Percentiles rank a stretch among this genome's conserved stretches.
Conservation (phyloP, 23 red algal species). For the Porphyridium purpureum region DNA sequence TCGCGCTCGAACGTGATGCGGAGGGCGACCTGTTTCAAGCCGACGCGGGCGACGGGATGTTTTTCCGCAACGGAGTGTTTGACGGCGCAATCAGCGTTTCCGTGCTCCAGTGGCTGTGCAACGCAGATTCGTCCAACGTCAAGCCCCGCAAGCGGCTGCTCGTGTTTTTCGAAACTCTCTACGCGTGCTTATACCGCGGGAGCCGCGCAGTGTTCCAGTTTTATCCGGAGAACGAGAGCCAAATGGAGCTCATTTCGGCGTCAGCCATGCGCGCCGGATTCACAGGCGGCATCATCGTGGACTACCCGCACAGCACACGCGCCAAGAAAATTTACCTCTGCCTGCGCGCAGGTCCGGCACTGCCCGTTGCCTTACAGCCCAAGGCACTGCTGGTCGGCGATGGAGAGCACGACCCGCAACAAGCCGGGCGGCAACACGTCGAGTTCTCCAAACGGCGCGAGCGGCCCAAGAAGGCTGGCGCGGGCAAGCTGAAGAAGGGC, state of each 20-base stretch:
- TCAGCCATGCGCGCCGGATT: slow-evolving; percentile 68
- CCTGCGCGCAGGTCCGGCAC: slow-evolving; percentile 54
- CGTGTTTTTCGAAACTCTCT: slow-evolving; percentile 68
- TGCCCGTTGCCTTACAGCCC: not conserved
- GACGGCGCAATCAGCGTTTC: slow-evolving; percentile 95
- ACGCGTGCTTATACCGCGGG: slow-evolving; percentile 36
- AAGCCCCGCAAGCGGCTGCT: slow-evolving; percentile 51
- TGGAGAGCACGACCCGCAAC: not conserved
- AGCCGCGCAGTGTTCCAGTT: slow-evolving; percentile 80
- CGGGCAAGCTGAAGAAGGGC: not conserved
- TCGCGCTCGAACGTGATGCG: slow-evolving; percentile 31
- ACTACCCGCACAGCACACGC: slow-evolving; percentile 77
- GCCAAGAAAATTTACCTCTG: slow-evolving; percentile 85
- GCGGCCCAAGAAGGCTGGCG: not conserved
- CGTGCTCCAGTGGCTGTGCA: slow-evolving; percentile 90
- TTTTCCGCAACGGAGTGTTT: slow-evolving; percentile 40
- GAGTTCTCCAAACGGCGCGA: not conserved
- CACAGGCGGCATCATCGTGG: slow-evolving; percentile 74
- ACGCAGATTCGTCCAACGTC: slow-evolving; percentile 36
- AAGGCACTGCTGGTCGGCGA: not conserved
- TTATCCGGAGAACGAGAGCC: slow-evolving; percentile 64
- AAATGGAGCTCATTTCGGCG: slow-evolving; percentile 43
- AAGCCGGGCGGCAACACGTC: not conserved
- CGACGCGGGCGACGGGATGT: slow-evolving; percentile 59
- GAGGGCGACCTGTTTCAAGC: slow-evolving; percentile 53